Conservation (phyloP, 495 filamentous ascomycete species). For the Talaromyces nanjingensis region DNA sequence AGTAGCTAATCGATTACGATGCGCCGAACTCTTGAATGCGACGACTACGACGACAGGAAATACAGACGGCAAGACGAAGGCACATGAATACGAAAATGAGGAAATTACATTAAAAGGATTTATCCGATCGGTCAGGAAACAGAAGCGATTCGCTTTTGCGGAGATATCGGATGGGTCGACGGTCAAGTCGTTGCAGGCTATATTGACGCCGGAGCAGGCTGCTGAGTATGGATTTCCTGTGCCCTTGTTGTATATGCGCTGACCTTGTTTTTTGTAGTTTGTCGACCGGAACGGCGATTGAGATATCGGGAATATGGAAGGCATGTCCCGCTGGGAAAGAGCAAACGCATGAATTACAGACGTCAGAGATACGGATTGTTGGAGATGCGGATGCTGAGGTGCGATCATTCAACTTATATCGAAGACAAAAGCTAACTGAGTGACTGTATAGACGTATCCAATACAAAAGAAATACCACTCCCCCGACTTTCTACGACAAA, state of each 20-base stretch:
- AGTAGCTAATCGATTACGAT: constrained; percentile 20
- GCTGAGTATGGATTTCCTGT: constrained; percentile 41
- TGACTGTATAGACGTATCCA: constrained; percentile 62
- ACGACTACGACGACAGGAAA: constrained; percentile 11
- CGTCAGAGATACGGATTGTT: constrained; percentile 57
- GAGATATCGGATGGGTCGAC: constrained; percentile 85
- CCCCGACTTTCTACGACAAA: constrained; percentile 76
- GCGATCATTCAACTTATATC: constrained; percentile 19
- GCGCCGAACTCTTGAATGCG: constrained; percentile 32
- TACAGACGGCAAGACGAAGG: constrained; percentile 11
- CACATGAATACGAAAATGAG: constrained; percentile 29
- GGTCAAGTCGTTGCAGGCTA: constrained; percentile 68
- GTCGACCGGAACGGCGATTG: constrained; percentile 70
- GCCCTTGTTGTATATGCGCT: constrained; percentile 7
- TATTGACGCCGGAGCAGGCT: constrained; percentile 68
- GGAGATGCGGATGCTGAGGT: constrained; percentile 76
- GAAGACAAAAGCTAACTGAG: background rate
- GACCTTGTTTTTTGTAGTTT: constrained; percentile 44
- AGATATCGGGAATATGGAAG: constrained; percentile 73
- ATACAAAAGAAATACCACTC: constrained; percentile 93
- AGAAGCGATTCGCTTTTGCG: constrained; percentile 77
- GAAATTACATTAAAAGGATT: constrained; percentile 65
- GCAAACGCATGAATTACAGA: constrained; percentile 77
- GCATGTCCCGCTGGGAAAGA: constrained; percentile 58
- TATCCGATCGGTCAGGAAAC: constrained; percentile 76